phyloP scores from a whole-genome alignment of 1,284 basidiomycete species.

The Papiliotrema terrestris region DNA sequence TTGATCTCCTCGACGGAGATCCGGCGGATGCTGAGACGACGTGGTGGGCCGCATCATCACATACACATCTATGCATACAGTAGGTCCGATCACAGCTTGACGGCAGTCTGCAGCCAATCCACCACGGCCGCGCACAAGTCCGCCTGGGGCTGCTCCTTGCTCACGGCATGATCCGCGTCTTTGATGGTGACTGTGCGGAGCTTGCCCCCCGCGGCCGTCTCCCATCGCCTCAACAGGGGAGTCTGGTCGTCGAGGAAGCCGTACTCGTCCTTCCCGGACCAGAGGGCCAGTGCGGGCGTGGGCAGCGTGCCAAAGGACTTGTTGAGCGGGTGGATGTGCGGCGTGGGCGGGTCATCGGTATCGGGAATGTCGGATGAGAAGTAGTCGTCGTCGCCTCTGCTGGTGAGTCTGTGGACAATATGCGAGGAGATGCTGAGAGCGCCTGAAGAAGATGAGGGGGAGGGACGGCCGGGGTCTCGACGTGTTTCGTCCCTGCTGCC shows the following conservation, averaged over 20 bases:
- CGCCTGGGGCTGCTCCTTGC: constrained; percentile 25
- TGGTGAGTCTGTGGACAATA: constrained; percentile 1
- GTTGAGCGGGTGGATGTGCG: constrained; percentile 38
- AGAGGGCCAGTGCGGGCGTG: constrained; percentile 38
- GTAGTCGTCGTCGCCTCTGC: constrained; percentile 50
- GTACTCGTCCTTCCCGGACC: constrained; percentile 41
- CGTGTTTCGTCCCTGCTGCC: too few species aligned
- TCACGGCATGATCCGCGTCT: constrained; percentile 43
- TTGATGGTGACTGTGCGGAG: constrained; percentile 26
- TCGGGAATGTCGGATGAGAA: constrained; percentile 45
- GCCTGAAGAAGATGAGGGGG: too few species aligned
- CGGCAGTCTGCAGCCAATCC: constrained; percentile 24
- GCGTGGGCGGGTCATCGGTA: constrained; percentile 6
- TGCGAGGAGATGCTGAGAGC: background rate
- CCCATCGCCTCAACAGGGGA: constrained; percentile 31
- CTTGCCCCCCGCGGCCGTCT: constrained; percentile 18
- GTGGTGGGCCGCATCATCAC: too few species aligned
- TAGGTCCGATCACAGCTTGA: background rate
- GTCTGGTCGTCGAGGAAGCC: constrained; percentile 7
- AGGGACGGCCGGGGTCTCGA: too few species aligned
- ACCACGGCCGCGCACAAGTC: constrained; percentile 27
- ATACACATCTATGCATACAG: too few species aligned
- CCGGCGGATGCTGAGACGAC: too few species aligned
- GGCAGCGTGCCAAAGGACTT: constrained; percentile 40
- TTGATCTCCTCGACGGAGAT: too few species aligned